Conservation (phyloP, 2,329 filamentous ascomycete genomes). For the Dryadomyces quercivorus region DNA sequence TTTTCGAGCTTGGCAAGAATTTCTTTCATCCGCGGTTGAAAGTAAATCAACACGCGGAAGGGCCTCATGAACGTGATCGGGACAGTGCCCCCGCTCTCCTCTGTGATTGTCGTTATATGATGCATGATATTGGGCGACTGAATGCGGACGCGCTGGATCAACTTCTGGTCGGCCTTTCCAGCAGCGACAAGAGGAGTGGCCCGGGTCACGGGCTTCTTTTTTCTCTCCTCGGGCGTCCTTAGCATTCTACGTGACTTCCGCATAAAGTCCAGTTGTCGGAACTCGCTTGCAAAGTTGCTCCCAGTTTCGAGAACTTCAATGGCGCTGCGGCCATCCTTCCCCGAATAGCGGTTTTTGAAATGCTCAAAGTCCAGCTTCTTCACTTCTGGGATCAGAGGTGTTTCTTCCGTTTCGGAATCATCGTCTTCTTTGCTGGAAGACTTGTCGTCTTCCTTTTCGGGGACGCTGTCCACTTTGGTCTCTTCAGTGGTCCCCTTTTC, state of each 20-base stretch:
- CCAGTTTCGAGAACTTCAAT: background rate
- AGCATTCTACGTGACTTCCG: background rate
- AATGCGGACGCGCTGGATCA: slow-evolving; percentile 25
- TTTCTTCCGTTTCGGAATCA: too few species aligned
- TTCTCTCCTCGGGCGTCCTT: too few species aligned
- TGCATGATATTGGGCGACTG: slow-evolving; percentile 28
- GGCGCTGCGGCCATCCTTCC: slow-evolving; percentile 29
- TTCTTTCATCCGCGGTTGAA: too few species aligned
- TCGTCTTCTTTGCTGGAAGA: too few species aligned
- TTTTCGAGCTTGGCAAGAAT: too few species aligned
- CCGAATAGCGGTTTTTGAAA: slow-evolving; percentile 26
- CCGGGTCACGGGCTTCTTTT: too few species aligned
- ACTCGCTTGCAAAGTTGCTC: slow-evolving; percentile 13
- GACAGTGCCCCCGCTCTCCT: slow-evolving; percentile 11
- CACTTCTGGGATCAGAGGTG: too few species aligned
- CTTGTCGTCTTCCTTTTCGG: too few species aligned
- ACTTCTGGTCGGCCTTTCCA: background rate
- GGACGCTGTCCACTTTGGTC: too few species aligned
- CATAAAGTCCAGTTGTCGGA: background rate
- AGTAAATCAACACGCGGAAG: too few species aligned
- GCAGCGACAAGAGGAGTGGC: too few species aligned
- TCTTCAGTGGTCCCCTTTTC: too few species aligned
- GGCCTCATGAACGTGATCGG: background rate
- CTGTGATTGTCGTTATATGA: slow-evolving; percentile 20
- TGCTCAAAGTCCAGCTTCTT: slow-evolving; percentile 27